phyloP scores from a whole-genome alignment of 2,329 filamentous ascomycete species.

The Cladosporium oxysporum region DNA sequence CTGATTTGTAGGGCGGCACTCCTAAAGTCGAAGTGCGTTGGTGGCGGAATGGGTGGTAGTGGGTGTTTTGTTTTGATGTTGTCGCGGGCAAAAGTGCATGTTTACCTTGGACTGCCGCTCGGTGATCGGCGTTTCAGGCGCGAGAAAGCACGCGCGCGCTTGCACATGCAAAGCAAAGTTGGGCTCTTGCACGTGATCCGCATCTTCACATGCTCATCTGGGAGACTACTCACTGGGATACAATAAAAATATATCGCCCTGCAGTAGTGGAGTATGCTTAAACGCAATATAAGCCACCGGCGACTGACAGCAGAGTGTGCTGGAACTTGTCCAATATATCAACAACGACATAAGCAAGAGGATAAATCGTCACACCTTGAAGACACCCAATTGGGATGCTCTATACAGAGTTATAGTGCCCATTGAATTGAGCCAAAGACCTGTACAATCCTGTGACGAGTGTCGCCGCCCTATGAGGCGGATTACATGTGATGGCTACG shows the following conservation, averaged over 20 bases:
- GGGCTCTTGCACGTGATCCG: not conserved
- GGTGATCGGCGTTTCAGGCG: slow-evolving; percentile 20
- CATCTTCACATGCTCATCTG: not conserved
- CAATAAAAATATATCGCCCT: no score
- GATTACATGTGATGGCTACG: not conserved
- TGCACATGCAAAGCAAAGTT: slow-evolving; percentile 4
- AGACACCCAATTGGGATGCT: not conserved
- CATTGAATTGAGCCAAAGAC: not conserved
- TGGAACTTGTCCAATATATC: not conserved
- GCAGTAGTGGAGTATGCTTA: no score
- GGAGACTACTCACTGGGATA: not conserved
- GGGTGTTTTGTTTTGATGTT: slow-evolving; percentile 14
- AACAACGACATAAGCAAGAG: not conserved
- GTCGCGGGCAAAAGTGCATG: not conserved
- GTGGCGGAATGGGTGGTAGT: not conserved
- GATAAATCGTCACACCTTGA: not conserved
- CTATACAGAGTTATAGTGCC: not conserved
- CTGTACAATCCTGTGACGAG: not conserved
- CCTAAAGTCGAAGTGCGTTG: not conserved
- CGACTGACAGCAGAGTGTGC: not conserved
- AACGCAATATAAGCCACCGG: not conserved
- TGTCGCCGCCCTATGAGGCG: not conserved
- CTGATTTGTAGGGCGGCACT: not conserved
- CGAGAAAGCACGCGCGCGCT: slow-evolving; percentile 17
- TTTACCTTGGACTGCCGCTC: slow-evolving; percentile 11